Percentiles rank a stretch among this genome's conserved stretches.
These are phyloP conservation scores for Botrytis sinoallii DNA, from an alignment of 2,329 filamentous ascomycete species.

Conservation along the genomic window DNA sequence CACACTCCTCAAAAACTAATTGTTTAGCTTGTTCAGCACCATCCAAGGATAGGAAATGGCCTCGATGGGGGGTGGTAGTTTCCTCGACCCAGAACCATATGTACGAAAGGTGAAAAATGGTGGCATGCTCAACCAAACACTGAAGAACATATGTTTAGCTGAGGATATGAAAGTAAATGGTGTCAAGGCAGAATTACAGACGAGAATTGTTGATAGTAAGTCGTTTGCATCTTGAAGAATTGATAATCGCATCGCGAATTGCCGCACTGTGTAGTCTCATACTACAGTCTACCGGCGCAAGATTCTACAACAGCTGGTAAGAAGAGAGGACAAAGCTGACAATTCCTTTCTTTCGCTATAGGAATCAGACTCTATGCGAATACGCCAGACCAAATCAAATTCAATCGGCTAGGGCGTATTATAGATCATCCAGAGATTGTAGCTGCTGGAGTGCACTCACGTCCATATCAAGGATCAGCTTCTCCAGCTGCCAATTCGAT, in stretches of 20 bases:
- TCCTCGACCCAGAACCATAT: constrained; percentile 34
- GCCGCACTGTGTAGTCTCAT: neutral
- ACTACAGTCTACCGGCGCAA: neutral
- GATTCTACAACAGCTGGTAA: neutral
- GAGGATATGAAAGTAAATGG: constrained; percentile 77
- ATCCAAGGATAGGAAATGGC: constrained; percentile 30
- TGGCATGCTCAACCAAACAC: constrained; percentile 34
- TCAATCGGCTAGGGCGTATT: constrained; percentile 32
- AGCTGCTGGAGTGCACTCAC: neutral
- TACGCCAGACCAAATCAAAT: constrained; percentile 27
- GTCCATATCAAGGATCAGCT: constrained; percentile 19
- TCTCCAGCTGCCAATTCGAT: constrained; percentile 24
- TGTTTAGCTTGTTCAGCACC: constrained; percentile 7
- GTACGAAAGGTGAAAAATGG: constrained; percentile 31
- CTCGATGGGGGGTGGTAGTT: constrained; percentile 35
- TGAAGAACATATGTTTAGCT: constrained; percentile 57
- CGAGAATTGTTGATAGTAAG: constrained; percentile 75
- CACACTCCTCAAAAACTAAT: neutral
- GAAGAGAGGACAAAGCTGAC: neutral
- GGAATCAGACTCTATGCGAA: constrained; percentile 29
- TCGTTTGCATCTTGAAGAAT: neutral
- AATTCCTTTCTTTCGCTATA: constrained; percentile 20
- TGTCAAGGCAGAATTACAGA: constrained; percentile 79
- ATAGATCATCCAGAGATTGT: constrained; percentile 29
- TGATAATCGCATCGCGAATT: neutral